Percentiles rank a stretch among this genome's conserved stretches.
Conservation (phyloP, 192 early-diverging fungal species). For the Phlyctochytrium bullatum region DNA sequence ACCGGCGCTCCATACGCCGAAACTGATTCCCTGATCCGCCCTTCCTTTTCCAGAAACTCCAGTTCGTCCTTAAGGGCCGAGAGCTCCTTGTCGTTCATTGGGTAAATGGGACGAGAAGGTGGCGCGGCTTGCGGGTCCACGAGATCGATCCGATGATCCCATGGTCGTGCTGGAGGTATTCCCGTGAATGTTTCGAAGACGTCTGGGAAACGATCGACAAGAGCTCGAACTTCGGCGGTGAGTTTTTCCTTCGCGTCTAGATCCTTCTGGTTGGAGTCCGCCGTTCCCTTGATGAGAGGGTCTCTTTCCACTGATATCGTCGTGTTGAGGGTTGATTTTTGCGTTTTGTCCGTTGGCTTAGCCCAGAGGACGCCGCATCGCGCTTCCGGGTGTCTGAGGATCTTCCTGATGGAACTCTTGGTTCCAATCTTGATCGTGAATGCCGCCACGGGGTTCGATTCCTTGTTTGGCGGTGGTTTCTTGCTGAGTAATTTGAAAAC, state of each 20-base stretch:
- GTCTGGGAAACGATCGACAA: constrained; percentile 10
- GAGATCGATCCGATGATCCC: background rate
- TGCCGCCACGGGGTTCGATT: too few species aligned
- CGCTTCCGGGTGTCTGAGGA: too few species aligned
- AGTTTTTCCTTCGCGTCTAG: background rate
- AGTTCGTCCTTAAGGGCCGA: constrained; percentile 13
- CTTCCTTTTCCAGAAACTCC: constrained; percentile 3
- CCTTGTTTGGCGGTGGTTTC: too few species aligned
- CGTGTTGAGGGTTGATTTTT: too few species aligned
- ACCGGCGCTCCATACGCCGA: constrained; percentile 16
- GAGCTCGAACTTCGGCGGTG: constrained; percentile 1
- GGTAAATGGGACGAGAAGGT: constrained; percentile 3
- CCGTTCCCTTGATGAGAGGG: too few species aligned
- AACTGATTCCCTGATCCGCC: constrained; percentile 13
- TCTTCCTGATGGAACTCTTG: too few species aligned
- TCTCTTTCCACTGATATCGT: too few species aligned
- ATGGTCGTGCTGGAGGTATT: constrained; percentile 8
- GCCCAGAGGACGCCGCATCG: too few species aligned
- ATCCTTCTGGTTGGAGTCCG: constrained; percentile 4
- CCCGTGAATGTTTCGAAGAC: constrained; percentile 21
- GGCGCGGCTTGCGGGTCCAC: constrained; percentile 1
- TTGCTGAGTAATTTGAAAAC: too few species aligned
- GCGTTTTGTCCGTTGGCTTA: too few species aligned
- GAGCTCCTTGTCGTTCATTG: constrained; percentile 17
- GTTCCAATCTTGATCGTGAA: too few species aligned